Evolutionary conservation across 2,329 filamentous ascomycete species (phyloP).

Genomic region (Alternaria novae-zelandiae): DNA sequence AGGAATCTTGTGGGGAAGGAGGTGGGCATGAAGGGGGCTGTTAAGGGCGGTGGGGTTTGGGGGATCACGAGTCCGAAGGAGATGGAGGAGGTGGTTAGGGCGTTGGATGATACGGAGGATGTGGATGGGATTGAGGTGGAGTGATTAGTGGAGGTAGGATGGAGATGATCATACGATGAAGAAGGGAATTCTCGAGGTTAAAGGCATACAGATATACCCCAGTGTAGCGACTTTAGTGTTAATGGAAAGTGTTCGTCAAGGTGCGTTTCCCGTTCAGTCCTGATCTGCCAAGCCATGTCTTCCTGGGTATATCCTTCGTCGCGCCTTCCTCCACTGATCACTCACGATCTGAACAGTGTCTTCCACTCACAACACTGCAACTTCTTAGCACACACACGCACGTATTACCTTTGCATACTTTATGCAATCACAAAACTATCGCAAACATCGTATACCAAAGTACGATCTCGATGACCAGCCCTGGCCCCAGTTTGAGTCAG

Average conservation of each 20-base stretch:
- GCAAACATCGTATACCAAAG: background rate
- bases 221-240: background rate
- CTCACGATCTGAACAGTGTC: background rate
- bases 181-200: background rate
- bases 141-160: background rate
- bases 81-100: slow-evolving; percentile 54
- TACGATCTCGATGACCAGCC: background rate
- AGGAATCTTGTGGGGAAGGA: slow-evolving; percentile 94
- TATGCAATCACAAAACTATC: background rate
- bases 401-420: background rate
- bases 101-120: slow-evolving; percentile 55
- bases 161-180: too few relatives aligned
- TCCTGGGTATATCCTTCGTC: background rate
- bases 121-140: slow-evolving; percentile 27
- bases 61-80: slow-evolving; percentile 79
- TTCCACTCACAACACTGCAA: background rate
- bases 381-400: background rate
- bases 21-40: slow-evolving; percentile 82
- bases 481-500: background rate
- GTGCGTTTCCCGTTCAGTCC: background rate
- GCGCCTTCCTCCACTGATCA: background rate
- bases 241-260: background rate
- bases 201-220: slow-evolving; percentile 2
- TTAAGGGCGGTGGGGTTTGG: slow-evolving; percentile 93
- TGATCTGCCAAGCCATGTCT: background rate